Evolutionary conservation across 1,284 basidiomycete genomes (phyloP).

Genomic region (Leccinum subrobustum): DNA sequence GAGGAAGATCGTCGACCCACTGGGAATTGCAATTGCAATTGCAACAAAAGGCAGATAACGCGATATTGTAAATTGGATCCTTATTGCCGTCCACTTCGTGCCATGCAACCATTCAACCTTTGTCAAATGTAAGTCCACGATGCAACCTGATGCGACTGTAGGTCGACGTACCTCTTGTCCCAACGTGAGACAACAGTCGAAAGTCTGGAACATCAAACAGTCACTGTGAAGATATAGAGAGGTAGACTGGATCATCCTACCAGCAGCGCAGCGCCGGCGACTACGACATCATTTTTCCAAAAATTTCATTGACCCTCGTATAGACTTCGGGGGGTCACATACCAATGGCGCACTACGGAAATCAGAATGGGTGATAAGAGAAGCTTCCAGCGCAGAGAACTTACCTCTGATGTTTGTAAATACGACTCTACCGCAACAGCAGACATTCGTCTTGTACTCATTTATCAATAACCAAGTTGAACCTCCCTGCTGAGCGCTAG

Average conservation of each 20-base stretch:
- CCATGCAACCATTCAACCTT: constrained; percentile 21
- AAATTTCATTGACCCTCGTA: neutral
- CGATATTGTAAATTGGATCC: constrained; percentile 19
- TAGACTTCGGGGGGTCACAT: neutral
- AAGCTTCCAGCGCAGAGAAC: neutral
- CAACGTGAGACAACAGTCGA: constrained; percentile 22
- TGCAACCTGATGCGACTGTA: neutral
- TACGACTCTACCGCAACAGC: constrained; percentile 16
- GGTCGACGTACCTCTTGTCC: constrained; percentile 11
- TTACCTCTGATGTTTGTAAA: constrained; percentile 18
- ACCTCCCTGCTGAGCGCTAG: neutral
- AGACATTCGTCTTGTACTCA: constrained; percentile 10
- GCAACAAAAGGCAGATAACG: constrained; percentile 28
- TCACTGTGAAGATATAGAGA: neutral
- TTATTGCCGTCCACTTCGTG: constrained; percentile 17
- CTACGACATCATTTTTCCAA: constrained; percentile 2
- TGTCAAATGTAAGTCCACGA: neutral
- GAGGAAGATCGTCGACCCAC: constrained; percentile 3
- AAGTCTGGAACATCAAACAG: constrained; percentile 7
- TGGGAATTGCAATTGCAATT: constrained; percentile 17
- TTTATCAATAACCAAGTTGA: neutral
- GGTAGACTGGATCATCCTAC: constrained; percentile 1
- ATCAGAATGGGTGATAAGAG: neutral
- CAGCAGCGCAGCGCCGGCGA: constrained; percentile 15
- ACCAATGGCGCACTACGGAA: constrained; percentile 16